Evolutionary conservation across 495 filamentous ascomycete genomes (phyloP), one percentile per base, ranked within the genome.

Genomic region (Talaromyces liani): DNA sequence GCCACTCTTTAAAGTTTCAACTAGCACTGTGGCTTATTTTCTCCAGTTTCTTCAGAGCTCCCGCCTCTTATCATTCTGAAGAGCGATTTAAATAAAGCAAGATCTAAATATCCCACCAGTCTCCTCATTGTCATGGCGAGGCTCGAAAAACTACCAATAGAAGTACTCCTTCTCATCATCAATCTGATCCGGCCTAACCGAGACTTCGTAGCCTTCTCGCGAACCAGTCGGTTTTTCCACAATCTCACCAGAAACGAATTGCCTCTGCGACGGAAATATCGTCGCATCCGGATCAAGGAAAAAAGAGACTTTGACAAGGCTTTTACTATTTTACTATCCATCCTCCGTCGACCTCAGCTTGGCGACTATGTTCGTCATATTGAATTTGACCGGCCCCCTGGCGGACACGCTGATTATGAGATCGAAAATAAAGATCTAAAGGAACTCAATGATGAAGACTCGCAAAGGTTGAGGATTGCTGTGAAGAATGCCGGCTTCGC

Each of bases 81-180:
- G 33, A 36, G 33, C 1, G 22, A 24, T 24, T 24, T 24, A 24
- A 24, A 24, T 24, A 24, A 24, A 24, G 22, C 22, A 24, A 24
- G 22, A 24, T 24, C 22, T 24, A 24, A 24, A 24, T 24, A 24
- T 24, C 22, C 22, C 22, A 24, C 22, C 22, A 24, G 22, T 24
- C 22, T 24, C 22, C 22, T 55, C 51, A 25, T 29, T 6, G 51
- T 22, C 0, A 55, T 56, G 53, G 9, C 24, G 7, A 18, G 29
- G 24, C 27, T 56, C 6, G 20, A 56, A 3, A 79, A 76, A 72
- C 76, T 0, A 73, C 86, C 0, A 80, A 81, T 3, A 29, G 57
- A 60, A 29, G 22, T 41, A 2, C 57, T 60, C 6, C 31, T 60
- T 60, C 57, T 36, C 34, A 60, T 60, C 18, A 22, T 60, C 33